phyloP scores from a whole-genome alignment of 108 stramenopile genomes.

The Fragilariopsis cylindrus region DNA sequence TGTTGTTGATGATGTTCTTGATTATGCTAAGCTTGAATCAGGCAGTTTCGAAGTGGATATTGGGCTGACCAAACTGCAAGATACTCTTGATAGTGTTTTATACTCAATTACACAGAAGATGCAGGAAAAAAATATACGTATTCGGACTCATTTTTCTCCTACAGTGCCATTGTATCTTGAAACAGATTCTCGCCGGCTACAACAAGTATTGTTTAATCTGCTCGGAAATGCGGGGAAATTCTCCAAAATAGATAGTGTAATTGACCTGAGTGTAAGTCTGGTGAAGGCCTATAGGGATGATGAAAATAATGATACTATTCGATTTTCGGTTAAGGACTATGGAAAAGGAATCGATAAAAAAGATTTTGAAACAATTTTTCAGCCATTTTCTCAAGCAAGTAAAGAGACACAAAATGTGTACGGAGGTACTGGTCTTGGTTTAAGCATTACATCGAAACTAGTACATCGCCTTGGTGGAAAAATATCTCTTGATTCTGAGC shows the following conservation, averaged over 20 bases:
- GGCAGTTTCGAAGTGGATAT: conserved; percentile 43
- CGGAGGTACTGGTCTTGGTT: conserved; percentile 48
- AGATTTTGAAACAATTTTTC: conserved; percentile 51
- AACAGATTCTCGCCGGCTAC: conserved; percentile 42
- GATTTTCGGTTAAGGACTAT: conserved; percentile 52
- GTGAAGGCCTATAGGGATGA: conserved; percentile 1
- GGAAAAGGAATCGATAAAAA: conserved; percentile 49
- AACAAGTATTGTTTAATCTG: conserved; percentile 48
- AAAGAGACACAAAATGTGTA: conserved; percentile 37
- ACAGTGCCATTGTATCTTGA: conserved; percentile 22
- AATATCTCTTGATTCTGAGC: conserved; percentile 44
- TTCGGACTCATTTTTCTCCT: conserved; percentile 24
- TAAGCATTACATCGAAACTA: conserved; percentile 55
- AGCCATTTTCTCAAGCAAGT: conserved; percentile 53
- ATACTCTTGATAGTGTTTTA: conserved; percentile 35
- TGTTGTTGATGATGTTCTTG: conserved; percentile 49
- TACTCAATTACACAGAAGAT: conserved; percentile 37
- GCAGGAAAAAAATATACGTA: conserved; percentile 37
- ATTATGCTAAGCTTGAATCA: conserved; percentile 48
- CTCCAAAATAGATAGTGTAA: conserved; percentile 31
- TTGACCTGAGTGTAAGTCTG: conserved; percentile 23
- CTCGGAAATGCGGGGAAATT: conserved; percentile 49
- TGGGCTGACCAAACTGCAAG: conserved; percentile 30
- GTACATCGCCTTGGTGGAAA: conserved; percentile 50
- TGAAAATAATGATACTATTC: conserved; percentile 20